These are phyloP conservation scores for Colletotrichum sp. DNA, from an alignment of 2,329 filamentous ascomycete genomes.

Conservation along the genomic window DNA sequence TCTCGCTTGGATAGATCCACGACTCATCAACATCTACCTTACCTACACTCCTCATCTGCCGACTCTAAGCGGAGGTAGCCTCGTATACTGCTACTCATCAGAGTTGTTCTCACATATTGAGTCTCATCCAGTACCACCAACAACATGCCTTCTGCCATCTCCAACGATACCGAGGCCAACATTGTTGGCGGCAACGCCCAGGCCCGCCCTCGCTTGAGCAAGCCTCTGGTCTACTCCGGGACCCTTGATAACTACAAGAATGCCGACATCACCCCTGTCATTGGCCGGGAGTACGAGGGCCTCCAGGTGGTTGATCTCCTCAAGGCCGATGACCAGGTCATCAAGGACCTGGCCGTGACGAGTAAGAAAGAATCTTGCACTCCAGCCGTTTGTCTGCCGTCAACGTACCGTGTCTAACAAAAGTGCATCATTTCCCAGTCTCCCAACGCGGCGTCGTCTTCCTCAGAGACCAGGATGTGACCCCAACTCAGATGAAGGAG, in stretches of 20 bases:
- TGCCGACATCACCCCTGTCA: slow-evolving; percentile 49
- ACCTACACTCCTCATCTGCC: background rate
- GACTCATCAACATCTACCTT: background rate
- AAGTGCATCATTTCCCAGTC: slow-evolving; percentile 13
- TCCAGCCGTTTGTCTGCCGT: background rate
- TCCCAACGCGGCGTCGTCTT: slow-evolving; percentile 44
- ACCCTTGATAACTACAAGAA: slow-evolving; percentile 43
- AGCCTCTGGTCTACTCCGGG: slow-evolving; percentile 44
- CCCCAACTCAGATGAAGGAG: slow-evolving; percentile 40
- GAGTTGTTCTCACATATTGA: background rate
- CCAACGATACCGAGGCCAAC: slow-evolving; percentile 20
- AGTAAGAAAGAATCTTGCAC: slow-evolving; percentile 20
- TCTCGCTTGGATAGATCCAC: background rate
- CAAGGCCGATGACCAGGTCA: slow-evolving; percentile 46
- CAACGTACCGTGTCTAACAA: background rate
- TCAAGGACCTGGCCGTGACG: slow-evolving; percentile 60
- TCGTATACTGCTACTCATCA: background rate
- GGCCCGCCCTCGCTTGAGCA: slow-evolving; percentile 30
- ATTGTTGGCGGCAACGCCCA: slow-evolving; percentile 34
- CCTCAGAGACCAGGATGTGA: slow-evolving; percentile 39
- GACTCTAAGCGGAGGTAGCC: background rate
- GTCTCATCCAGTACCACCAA: background rate
- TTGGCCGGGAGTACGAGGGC: slow-evolving; percentile 51
- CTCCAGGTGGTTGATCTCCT: slow-evolving; percentile 39
- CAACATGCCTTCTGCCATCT: slow-evolving; percentile 38